Base-by-base conservation (phyloP, 2,329 filamentous ascomycete genomes). In the Raffaelea albimanens region DNA sequence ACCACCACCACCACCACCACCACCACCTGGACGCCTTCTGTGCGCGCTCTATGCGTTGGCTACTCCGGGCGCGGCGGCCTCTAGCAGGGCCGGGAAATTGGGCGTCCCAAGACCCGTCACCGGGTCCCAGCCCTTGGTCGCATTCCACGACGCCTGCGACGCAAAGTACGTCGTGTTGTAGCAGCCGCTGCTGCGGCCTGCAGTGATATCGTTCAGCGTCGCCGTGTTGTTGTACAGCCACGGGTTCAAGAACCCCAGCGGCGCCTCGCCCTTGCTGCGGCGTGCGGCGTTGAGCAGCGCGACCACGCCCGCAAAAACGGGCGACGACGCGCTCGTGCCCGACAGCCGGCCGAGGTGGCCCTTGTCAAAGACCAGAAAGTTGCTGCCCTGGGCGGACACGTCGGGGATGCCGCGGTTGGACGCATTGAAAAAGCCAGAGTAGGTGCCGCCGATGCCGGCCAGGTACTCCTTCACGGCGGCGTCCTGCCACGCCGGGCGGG, bases 321-420 rank as follows among this genome's bases (percentile, higher is more conserved):
- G 69, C 0, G 63, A 56, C 1, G 65, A 64, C 0, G 68, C 69
- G 18, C 61, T 65, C 5, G 62, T 65, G 3, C 63, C 62, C 1
- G 54, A 54, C 3, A 63, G 25, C 2, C 36, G 34, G 2, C 18
- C 18, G 1, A 53, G 22, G 2, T 40, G 36, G 16, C 49, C 49
- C 10, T 50, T 47, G 50, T 62, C 57, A 43, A 53, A 55, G 2
- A 61, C 57, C 3, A 51, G 40, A 46, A 63, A 63, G 33, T 50
- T 49, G 4, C 49, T 43, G 16, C 75, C 76, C 59, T 83, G 78
- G 8, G 75, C 74, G 0, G 77, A 63, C 22, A 82, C 67, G 49
- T 75, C 71, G 1, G 71, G 71, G 45, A 71, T 68, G 0, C 61
- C 71, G n/a, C 71, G 64, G 9, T 67, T 67, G 0, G 58, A 60